These are phyloP conservation scores for Ustilago esculenta DNA, from an alignment of 1,284 basidiomycete genomes.

Conservation along the genomic window DNA sequence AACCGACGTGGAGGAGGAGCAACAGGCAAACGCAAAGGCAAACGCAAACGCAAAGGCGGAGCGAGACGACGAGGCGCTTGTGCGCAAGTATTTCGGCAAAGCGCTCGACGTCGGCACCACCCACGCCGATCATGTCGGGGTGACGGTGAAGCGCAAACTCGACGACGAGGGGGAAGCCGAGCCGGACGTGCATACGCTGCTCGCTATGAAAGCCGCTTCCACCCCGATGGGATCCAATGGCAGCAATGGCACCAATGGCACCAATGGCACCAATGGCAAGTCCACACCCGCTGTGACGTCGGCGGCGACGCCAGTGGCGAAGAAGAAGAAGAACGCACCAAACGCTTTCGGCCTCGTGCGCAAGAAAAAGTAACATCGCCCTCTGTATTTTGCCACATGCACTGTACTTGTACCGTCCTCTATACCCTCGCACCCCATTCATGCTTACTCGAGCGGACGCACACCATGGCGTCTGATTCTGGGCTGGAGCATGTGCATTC, in stretches of 20 bases:
- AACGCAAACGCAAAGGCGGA: too few relatives aligned
- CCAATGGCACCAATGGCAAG: too few relatives aligned
- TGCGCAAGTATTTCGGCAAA: constrained; percentile 85
- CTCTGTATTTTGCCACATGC: too few relatives aligned
- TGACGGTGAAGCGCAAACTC: constrained; percentile 36
- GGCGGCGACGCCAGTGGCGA: constrained; percentile 7
- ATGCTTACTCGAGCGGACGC: too few relatives aligned
- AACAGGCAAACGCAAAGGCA: too few relatives aligned
- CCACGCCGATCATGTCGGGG: neutral
- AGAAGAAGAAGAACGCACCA: constrained; percentile 55
- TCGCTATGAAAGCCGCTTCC: constrained; percentile 15
- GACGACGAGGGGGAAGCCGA: constrained; percentile 42
- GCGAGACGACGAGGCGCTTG: constrained; percentile 90
- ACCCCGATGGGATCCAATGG: too few relatives aligned
- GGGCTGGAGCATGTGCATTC: too few relatives aligned
- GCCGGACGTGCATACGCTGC: constrained; percentile 23
- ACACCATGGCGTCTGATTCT: too few relatives aligned
- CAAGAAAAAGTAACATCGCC: constrained; percentile 40
- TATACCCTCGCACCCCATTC: neutral
- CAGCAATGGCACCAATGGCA: too few relatives aligned
- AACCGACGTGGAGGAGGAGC: constrained; percentile 16
- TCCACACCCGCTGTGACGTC: neutral
- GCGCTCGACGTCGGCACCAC: constrained; percentile 66
- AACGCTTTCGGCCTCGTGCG: constrained; percentile 65
- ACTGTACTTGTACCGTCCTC: constrained; percentile 7